phyloP scores from a whole-genome alignment of 1,139 yeast genomes.

The Pichia sp. region DNA sequence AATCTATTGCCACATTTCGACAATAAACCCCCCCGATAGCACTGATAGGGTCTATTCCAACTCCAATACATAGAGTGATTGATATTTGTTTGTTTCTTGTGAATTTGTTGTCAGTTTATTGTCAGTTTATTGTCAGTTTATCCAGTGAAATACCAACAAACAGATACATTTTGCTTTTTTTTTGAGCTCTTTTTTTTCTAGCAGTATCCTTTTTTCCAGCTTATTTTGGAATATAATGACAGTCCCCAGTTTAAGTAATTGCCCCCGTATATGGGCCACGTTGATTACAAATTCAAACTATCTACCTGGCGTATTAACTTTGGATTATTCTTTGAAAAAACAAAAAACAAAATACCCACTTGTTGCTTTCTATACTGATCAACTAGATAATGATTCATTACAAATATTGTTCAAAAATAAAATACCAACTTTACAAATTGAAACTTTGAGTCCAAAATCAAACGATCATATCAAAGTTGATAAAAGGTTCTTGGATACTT shows the following conservation, averaged over 20 bases:
- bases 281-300: constrained; percentile 45
- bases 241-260: background rate
- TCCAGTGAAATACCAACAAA: too few species aligned
- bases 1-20: too few species aligned
- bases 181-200: too few species aligned
- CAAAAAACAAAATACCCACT: constrained; percentile 41
- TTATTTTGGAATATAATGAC: constrained; percentile 3
- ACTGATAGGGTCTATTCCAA: too few species aligned
- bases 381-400: constrained; percentile 36
- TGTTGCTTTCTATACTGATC: constrained; percentile 44
- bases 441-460: constrained; percentile 35
- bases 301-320: constrained; percentile 42
- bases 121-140: too few species aligned
- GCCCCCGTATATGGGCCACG: constrained; percentile 42
- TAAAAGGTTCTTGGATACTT: constrained; percentile 48
- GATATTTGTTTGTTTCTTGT: too few species aligned
- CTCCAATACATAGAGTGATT: too few species aligned
- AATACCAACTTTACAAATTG: constrained; percentile 37
- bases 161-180: too few species aligned
- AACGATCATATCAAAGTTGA: constrained; percentile 39
- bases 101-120: too few species aligned
- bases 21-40: too few species aligned
- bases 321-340: constrained; percentile 38
- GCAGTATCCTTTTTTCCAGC: too few species aligned
- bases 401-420: constrained; percentile 33